phyloP scores from a whole-genome alignment of 179 eudicot species.

The Gypsophila paniculata region DNA sequence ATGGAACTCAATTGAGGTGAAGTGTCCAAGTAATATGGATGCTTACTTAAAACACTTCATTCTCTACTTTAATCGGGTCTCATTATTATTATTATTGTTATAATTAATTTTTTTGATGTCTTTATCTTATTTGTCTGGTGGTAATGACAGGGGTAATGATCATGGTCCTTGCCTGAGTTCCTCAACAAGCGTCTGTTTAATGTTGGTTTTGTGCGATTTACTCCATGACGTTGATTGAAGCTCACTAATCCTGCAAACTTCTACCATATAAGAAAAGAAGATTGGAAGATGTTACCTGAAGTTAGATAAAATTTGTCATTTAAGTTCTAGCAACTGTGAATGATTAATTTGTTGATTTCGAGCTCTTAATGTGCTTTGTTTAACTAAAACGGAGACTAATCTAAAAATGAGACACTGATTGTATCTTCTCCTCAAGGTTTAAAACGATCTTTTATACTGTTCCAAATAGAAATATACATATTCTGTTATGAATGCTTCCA shows the following conservation, averaged over 20 bases:
- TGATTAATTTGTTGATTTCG: not conserved
- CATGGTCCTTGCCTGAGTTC: not conserved
- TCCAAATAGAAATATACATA: too few species aligned
- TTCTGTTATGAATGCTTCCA: too few species aligned
- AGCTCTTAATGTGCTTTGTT: too few species aligned
- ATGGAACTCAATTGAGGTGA: too few species aligned
- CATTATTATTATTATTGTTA: not conserved
- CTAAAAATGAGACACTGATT: not conserved
- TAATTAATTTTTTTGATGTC: not conserved
- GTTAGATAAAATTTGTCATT: not conserved
- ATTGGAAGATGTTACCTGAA: not conserved
- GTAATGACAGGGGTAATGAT: constrained; percentile 25
- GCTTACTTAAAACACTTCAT: too few species aligned
- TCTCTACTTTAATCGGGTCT: too few species aligned
- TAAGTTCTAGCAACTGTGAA: not conserved
- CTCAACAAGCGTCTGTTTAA: not conserved
- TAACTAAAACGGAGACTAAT: not conserved
- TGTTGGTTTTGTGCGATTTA: constrained; percentile 4
- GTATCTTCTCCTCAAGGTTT: not conserved
- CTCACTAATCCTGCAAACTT: not conserved
- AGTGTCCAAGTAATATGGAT: too few species aligned
- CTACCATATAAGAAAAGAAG: not conserved
- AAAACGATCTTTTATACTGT: too few species aligned
- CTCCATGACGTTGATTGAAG: not conserved
- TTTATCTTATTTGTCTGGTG: not conserved